Evolutionary conservation across 192 early-diverging fungal genomes (phyloP).

Genomic region (Entomortierella parvispora): DNA sequence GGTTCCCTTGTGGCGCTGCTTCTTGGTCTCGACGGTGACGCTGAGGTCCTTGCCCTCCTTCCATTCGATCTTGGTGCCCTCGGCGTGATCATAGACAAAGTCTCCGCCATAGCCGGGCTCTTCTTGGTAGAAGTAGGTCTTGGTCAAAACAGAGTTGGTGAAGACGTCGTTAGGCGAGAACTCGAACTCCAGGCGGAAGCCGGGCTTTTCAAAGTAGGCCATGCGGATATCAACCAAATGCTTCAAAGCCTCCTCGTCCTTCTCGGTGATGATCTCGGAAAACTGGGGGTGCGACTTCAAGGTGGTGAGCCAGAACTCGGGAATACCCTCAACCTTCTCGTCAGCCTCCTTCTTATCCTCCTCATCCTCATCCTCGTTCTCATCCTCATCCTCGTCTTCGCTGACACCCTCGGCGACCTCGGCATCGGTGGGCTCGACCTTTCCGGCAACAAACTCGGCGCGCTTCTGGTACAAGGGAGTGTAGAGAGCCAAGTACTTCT

Average conservation of each 20-base stretch:
- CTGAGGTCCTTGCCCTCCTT: conserved; percentile 97
- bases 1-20: conserved; percentile 98
- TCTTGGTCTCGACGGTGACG: conserved; percentile 95
- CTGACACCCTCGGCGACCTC: conserved; percentile 75
- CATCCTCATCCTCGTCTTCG: conserved; percentile 68
- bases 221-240: conserved; percentile 89
- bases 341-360: conserved; percentile 55
- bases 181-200: conserved; percentile 94
- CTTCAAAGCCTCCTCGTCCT: conserved; percentile 91
- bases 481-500: conserved; percentile 91
- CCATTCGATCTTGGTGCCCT: conserved; percentile 94
- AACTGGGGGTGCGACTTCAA: conserved; percentile 88
- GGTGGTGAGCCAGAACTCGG: conserved; percentile 96
- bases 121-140: conserved; percentile 95
- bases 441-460: conserved; percentile 78
- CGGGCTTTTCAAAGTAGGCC: conserved; percentile 87
- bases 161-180: conserved; percentile 93
- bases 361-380: conserved; percentile 65
- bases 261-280: conserved; percentile 87
- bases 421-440: conserved; percentile 90
- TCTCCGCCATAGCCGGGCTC: conserved; percentile 81
- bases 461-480: conserved; percentile 94
- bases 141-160: conserved; percentile 84
- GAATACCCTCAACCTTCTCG: conserved; percentile 69
- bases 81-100: conserved; percentile 91